These are phyloP conservation scores for Camelina hispida DNA, from an alignment of 345 rosid genomes.

Conservation along the genomic window DNA sequence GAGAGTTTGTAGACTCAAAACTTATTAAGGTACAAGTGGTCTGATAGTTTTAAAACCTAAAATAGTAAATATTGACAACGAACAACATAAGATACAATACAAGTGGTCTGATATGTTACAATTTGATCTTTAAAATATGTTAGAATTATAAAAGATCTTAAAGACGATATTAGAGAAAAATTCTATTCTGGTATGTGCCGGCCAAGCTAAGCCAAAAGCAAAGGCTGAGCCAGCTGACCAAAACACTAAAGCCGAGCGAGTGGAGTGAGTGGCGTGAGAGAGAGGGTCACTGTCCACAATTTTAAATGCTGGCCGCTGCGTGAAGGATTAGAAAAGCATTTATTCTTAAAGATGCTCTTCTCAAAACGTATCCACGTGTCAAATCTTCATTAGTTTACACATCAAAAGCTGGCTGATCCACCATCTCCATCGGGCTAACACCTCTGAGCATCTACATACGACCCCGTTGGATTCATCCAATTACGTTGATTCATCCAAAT, in stretches of 20 bases:
- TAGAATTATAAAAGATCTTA: neutral
- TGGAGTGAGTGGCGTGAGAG: conserved; percentile 23
- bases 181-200: neutral
- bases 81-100: neutral
- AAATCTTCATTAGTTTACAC: neutral
- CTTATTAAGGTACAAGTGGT: too few relatives aligned
- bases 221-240: neutral
- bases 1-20: too few relatives aligned
- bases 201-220: conserved; percentile 33
- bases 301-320: conserved; percentile 44
- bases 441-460: neutral
- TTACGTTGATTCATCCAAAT: too few relatives aligned
- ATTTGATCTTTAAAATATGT: neutral
- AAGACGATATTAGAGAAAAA: neutral
- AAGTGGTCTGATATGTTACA: neutral
- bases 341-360: conserved; percentile 45
- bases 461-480: conserved; percentile 39
- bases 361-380: conserved; percentile 40
- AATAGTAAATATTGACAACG: neutral
- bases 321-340: conserved; percentile 48
- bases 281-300: conserved; percentile 36
- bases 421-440: conserved; percentile 6
- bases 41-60: too few relatives aligned
- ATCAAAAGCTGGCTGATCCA: conserved; percentile 31
- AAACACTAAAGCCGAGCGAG: conserved; percentile 20